Evolutionary conservation across 805 yeast genomes (phyloP).

Genomic region (Wickerhamomyces mucosus): DNA sequence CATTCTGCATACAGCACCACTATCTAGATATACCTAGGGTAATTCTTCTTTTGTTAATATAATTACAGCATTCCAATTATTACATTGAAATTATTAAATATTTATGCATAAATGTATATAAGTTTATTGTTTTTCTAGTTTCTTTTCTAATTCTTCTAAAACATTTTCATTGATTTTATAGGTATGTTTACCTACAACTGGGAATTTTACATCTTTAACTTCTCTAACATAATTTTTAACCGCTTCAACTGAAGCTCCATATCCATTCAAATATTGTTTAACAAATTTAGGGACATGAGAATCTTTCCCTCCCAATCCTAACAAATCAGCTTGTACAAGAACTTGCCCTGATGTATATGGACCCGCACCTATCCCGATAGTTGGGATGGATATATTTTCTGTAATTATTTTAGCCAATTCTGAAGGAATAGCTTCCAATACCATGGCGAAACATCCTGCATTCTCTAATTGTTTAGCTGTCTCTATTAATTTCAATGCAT

Average conservation of each 20-base stretch:
- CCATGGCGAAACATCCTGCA: slow-evolving; percentile 68
- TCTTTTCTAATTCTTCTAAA: slow-evolving; percentile 31
- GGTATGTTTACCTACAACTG: slow-evolving; percentile 49
- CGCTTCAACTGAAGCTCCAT: slow-evolving; percentile 39
- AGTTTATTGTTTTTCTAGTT: slow-evolving; percentile 8
- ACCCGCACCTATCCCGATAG: slow-evolving; percentile 97
- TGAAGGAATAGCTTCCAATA: slow-evolving; percentile 82
- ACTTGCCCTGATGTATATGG: slow-evolving; percentile 80
- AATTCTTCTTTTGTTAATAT: no score
- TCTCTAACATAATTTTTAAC: slow-evolving; percentile 49
- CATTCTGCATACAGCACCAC: no score
- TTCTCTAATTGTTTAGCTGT: slow-evolving; percentile 64
- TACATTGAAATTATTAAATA: no score
- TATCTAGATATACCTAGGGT: no score
- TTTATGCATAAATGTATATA: not conserved
- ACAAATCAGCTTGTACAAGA: slow-evolving; percentile 72
- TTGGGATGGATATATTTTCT: slow-evolving; percentile 51
- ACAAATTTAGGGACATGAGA: slow-evolving; percentile 62
- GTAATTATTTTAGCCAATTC: slow-evolving; percentile 61
- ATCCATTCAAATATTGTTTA: slow-evolving; percentile 51
- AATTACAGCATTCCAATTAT: no score
- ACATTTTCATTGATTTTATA: slow-evolving; percentile 64
- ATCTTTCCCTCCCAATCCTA: slow-evolving; percentile 51
- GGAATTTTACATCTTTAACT: slow-evolving; percentile 48
- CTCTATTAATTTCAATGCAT: slow-evolving; percentile 47